These are phyloP conservation scores for Citrus medica DNA, from an alignment of 345 rosid genomes.

Conservation along the genomic window DNA sequence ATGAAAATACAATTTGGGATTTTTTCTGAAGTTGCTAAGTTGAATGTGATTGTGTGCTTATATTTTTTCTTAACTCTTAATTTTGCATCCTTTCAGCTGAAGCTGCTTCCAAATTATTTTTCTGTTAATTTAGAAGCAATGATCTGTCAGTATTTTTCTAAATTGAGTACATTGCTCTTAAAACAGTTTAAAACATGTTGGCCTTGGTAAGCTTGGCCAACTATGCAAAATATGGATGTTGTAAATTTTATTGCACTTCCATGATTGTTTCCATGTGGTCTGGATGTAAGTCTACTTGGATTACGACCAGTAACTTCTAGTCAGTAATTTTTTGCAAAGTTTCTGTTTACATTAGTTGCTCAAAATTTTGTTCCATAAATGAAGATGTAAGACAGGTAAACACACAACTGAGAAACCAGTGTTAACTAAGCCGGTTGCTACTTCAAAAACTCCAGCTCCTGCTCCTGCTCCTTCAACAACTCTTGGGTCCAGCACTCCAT, in stretches of 20 bases:
- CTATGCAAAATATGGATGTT: neutral
- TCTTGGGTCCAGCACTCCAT: conserved; percentile 29
- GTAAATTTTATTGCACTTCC: neutral
- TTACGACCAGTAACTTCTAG: neutral
- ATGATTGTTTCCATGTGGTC: neutral
- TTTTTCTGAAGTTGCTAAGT: neutral
- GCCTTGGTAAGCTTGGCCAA: neutral
- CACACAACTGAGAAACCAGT: conserved; percentile 93
- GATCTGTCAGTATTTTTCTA: neutral
- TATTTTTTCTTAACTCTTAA: neutral
- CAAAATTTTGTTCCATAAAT: conserved; percentile 24
- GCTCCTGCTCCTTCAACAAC: conserved; percentile 31
- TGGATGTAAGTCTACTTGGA: neutral
- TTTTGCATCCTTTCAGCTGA: neutral
- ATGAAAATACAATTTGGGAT: neutral
- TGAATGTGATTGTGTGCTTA: neutral
- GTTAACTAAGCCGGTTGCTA: conserved; percentile 36
- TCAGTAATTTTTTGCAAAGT: neutral
- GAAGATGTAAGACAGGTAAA: conserved; percentile 90
- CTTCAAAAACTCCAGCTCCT: conserved; percentile 33
- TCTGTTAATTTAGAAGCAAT: neutral
- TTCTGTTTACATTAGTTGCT: conserved; percentile 3
- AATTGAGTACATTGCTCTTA: neutral
- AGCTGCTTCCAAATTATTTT: neutral
- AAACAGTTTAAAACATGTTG: neutral